Conservation (phyloP, 768 basidiomycete genomes). For the Lactarius evosmus region DNA sequence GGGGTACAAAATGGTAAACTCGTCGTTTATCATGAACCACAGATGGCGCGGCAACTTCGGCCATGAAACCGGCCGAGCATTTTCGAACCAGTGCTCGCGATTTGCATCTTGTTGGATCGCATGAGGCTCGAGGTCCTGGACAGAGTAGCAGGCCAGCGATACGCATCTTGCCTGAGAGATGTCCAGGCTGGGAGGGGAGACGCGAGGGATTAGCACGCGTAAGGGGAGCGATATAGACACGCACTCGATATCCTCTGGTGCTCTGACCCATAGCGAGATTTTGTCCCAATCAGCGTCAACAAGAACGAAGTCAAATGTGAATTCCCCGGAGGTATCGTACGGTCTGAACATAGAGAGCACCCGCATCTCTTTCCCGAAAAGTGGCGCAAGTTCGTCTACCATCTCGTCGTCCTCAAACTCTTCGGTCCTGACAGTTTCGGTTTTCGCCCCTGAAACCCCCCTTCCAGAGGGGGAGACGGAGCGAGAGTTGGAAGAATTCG, state of each 20-base stretch:
- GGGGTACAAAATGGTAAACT: not conserved
- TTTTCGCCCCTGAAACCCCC: not conserved
- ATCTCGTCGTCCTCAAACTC: slow-evolving; percentile 21
- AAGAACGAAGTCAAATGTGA: slow-evolving; percentile 7
- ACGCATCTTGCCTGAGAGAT: slow-evolving; percentile 17
- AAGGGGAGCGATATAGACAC: not conserved
- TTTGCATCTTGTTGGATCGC: not conserved
- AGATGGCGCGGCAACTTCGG: slow-evolving; percentile 15
- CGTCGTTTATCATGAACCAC: slow-evolving; percentile 13
- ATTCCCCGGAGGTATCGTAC: slow-evolving; percentile 6
- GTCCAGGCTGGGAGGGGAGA: slow-evolving; percentile 2
- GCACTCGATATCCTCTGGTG: slow-evolving; percentile 12
- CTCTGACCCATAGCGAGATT: slow-evolving; percentile 14
- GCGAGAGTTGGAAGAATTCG: slow-evolving; percentile 6
- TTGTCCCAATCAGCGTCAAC: slow-evolving; percentile 8
- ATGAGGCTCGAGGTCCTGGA: slow-evolving; percentile 9
- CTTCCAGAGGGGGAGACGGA: slow-evolving; percentile 7
- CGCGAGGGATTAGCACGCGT: not conserved
- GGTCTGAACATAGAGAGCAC: slow-evolving; percentile 17
- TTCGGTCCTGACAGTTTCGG: not conserved
- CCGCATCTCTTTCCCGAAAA: slow-evolving; percentile 20
- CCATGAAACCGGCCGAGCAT: slow-evolving; percentile 20
- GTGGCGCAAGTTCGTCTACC: slow-evolving; percentile 21
- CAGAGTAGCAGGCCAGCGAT: slow-evolving; percentile 16
- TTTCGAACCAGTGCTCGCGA: slow-evolving; percentile 24